These are phyloP conservation scores for Penicillium odoratum DNA, from an alignment of 495 filamentous ascomycete genomes.

Conservation along the genomic window DNA sequence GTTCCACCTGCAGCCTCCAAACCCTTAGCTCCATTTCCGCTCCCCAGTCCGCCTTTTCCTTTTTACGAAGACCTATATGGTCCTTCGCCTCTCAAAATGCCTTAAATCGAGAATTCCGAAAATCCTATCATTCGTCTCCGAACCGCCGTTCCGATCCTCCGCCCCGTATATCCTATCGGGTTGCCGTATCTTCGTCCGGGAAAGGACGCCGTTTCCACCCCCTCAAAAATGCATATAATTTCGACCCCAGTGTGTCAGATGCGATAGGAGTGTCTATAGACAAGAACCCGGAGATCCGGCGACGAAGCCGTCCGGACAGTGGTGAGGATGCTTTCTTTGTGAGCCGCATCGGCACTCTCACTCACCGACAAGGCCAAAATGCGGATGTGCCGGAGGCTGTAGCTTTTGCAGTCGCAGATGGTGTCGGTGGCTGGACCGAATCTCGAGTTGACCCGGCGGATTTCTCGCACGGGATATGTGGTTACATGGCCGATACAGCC, in stretches of 20 bases:
- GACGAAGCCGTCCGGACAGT: slow-evolving; percentile 61
- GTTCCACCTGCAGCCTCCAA: slow-evolving; percentile 41
- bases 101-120: slow-evolving; percentile 10
- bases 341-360: slow-evolving; percentile 60
- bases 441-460: slow-evolving; percentile 89
- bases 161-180: slow-evolving; percentile 43
- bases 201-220: slow-evolving; percentile 77
- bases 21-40: slow-evolving; percentile 19
- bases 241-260: slow-evolving; percentile 62
- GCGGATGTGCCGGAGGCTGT: slow-evolving; percentile 46
- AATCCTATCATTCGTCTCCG: slow-evolving; percentile 34
- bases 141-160: slow-evolving; percentile 15
- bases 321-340: slow-evolving; percentile 98
- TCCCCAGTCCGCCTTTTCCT: slow-evolving; percentile 8
- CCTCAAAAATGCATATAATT: slow-evolving; percentile 68
- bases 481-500: slow-evolving; percentile 80
- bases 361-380: slow-evolving; percentile 13
- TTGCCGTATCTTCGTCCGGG: slow-evolving; percentile 64
- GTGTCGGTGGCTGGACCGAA: slow-evolving; percentile 92
- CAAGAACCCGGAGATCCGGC: slow-evolving; percentile 30
- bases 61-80: slow-evolving; percentile 7
- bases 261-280: slow-evolving; percentile 48
- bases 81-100: slow-evolving; percentile 6
- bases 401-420: slow-evolving; percentile 88
- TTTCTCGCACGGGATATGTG: slow-evolving; percentile 93